Evolutionary conservation across 352 stramenopile genomes (phyloP).

Genomic region (Phytopythium sindhum): DNA sequence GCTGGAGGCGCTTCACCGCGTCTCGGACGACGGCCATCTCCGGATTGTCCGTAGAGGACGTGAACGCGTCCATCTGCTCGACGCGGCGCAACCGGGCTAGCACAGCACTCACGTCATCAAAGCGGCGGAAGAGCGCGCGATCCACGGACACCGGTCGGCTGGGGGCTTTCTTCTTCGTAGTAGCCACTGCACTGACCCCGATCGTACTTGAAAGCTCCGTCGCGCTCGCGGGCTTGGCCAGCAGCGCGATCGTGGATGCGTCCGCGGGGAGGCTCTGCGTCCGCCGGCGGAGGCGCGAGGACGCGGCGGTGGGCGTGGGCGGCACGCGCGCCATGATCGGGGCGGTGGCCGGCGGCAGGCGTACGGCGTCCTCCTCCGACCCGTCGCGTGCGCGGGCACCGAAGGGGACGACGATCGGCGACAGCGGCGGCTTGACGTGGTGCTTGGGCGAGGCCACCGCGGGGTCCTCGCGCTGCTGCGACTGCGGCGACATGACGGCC

Average conservation of each 20-base stretch:
- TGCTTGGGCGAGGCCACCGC: background rate
- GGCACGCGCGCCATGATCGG: background rate
- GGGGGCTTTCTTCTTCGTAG: background rate
- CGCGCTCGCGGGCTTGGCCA: conserved; percentile 7
- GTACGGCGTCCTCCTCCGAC: background rate
- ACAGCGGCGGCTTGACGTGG: background rate
- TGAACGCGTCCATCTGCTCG: conserved; percentile 26
- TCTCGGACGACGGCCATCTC: conserved; percentile 39
- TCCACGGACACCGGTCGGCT: conserved; percentile 32
- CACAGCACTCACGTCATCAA: conserved; percentile 51
- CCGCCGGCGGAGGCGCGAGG: conserved; percentile 12
- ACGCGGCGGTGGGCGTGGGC: background rate
- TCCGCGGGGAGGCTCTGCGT: conserved; percentile 29
- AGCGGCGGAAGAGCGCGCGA: conserved; percentile 50
- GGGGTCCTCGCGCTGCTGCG: background rate
- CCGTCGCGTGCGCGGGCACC: background rate
- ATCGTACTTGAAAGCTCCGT: background rate
- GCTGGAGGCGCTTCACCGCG: conserved; percentile 38
- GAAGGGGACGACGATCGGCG: conserved; percentile 1
- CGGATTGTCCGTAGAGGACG: conserved; percentile 12
- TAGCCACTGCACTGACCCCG: background rate
- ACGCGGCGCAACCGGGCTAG: conserved; percentile 37
- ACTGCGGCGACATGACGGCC: conserved; percentile 16
- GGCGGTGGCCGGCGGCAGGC: background rate
- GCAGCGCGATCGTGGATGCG: conserved; percentile 6